Percentiles rank a stretch among this genome's conserved stretches.
Conservation (phyloP, 305 asterid species). For the Fraxinus paxiana region DNA sequence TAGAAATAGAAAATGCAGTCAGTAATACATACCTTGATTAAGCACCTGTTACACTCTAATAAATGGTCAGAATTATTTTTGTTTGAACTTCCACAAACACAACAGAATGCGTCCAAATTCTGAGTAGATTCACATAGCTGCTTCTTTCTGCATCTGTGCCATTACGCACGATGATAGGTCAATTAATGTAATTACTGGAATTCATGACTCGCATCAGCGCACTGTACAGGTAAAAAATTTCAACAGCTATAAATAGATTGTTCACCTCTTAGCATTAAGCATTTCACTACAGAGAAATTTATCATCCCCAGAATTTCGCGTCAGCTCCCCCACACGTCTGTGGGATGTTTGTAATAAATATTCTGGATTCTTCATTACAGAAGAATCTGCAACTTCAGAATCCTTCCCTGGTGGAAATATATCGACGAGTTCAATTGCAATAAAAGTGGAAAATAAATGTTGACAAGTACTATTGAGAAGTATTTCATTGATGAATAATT, state of each 20-base stretch:
- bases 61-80: conserved; percentile 34
- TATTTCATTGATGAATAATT: neutral
- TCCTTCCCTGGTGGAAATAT: conserved; percentile 32
- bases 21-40: conserved; percentile 39
- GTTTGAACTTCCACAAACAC: conserved; percentile 44
- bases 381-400: conserved; percentile 27
- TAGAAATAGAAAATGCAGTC: conserved; percentile 14
- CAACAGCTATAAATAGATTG: conserved; percentile 15
- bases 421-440: neutral
- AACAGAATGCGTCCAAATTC: conserved; percentile 28
- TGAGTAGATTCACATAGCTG: conserved; percentile 14
- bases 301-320: conserved; percentile 23
- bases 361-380: conserved; percentile 22
- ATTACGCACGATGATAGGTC: conserved; percentile 25
- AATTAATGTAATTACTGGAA: conserved; percentile 14
- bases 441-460: neutral
- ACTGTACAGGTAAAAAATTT: conserved; percentile 17
- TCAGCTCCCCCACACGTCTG: conserved; percentile 24
- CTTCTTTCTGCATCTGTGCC: conserved; percentile 36
- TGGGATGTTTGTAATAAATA: conserved; percentile 23
- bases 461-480: neutral
- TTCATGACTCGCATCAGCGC: conserved; percentile 15
- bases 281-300: conserved; percentile 24
- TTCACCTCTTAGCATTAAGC: conserved; percentile 28
- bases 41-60: conserved; percentile 38